phyloP scores from a whole-genome alignment of 306 rosid genomes.

The Cucurbita moschata region DNA sequence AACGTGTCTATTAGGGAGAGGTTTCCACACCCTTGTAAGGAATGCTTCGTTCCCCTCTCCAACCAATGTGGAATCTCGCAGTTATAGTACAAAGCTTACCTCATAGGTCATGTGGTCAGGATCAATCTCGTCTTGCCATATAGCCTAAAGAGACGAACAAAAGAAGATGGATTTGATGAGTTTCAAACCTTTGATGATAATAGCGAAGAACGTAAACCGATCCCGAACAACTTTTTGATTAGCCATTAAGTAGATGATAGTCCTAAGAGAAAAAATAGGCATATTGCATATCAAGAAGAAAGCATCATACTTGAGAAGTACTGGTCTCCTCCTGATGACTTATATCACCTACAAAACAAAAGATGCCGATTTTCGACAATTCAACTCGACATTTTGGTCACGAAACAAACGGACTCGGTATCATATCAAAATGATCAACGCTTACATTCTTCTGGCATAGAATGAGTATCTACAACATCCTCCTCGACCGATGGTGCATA shows the following conservation, averaged over 20 bases:
- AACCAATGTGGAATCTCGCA: no score
- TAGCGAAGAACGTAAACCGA: background rate
- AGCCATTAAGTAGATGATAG: background rate
- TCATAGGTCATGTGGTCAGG: constrained; percentile 90
- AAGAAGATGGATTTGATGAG: background rate
- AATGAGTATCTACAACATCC: constrained; percentile 31
- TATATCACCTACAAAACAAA: constrained; percentile 29
- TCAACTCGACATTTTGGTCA: background rate
- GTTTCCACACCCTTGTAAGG: no score
- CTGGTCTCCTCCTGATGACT: constrained; percentile 36
- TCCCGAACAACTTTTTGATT: background rate
- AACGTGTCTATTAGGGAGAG: no score
- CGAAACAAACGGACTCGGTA: background rate
- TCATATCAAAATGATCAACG: constrained; percentile 8
- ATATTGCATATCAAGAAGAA: constrained; percentile 10
- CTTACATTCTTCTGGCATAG: constrained; percentile 77
- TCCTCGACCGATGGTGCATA: constrained; percentile 47
- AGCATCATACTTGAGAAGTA: constrained; percentile 51
- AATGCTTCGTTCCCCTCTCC: no score
- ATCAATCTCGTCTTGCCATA: constrained; percentile 73
- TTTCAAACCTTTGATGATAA: background rate
- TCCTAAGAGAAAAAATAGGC: constrained; percentile 3
- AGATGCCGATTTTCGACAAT: background rate
- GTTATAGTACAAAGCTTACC: constrained; percentile 22
- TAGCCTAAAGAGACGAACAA: constrained; percentile 30